A percentile compares a stretch with the other conserved stretches of the same genome.
These are phyloP conservation scores for Wickerhamomyces sp. DNA, from an alignment of 1,139 yeast species.

Conservation along the genomic window DNA sequence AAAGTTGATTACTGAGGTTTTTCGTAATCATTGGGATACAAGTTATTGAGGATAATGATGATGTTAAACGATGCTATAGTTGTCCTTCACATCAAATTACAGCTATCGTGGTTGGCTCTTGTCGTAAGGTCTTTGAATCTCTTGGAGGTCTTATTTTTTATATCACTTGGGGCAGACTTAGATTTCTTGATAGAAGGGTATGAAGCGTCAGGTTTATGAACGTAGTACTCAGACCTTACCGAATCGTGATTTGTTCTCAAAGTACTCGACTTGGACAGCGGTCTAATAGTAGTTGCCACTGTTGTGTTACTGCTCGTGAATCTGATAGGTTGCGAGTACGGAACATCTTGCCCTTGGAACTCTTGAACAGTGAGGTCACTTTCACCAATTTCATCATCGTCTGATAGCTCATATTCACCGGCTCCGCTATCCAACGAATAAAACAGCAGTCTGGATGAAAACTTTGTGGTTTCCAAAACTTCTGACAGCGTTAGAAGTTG, in stretches of 20 bases:
- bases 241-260: constrained; percentile 19
- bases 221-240: constrained; percentile 20
- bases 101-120: too few species aligned
- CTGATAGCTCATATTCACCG: constrained; percentile 5
- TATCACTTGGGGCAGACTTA: constrained; percentile 17
- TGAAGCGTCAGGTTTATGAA: constrained; percentile 18
- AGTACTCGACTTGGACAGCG: constrained; percentile 19
- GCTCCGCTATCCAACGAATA: constrained; percentile 26
- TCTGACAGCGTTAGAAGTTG: constrained; percentile 30
- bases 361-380: constrained; percentile 22
- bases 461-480: constrained; percentile 25
- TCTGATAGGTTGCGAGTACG: constrained; percentile 9
- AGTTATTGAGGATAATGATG: too few species aligned
- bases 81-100: constrained; percentile 11
- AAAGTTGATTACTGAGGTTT: too few species aligned
- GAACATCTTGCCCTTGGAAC: constrained; percentile 15
- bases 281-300: constrained; percentile 14
- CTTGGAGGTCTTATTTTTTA: constrained; percentile 5
- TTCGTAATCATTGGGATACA: too few species aligned
- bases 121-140: constrained; percentile 3
- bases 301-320: constrained; percentile 17
- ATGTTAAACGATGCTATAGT: too few species aligned
- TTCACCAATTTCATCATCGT: constrained; percentile 7
- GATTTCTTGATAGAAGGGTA: constrained; percentile 18
- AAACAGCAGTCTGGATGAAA: constrained; percentile 30